phyloP scores from a whole-genome alignment of 768 basidiomycete genomes.

The Phanerochaete carnosa region DNA sequence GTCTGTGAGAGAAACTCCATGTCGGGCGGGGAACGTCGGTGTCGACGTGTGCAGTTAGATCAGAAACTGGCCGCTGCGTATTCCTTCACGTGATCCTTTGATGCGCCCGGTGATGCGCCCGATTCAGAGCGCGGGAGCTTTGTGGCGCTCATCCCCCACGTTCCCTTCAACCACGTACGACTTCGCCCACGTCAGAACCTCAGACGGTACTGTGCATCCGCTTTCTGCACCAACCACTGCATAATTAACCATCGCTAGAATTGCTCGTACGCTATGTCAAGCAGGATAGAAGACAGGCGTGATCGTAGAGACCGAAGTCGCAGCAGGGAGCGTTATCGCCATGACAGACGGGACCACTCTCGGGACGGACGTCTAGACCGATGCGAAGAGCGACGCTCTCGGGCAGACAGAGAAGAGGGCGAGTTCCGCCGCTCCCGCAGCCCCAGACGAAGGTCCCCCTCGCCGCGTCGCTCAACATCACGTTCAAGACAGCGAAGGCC shows the following conservation, averaged over 20 bases:
- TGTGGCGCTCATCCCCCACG: background rate
- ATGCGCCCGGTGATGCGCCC: background rate
- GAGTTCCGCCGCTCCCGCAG: constrained; percentile 23
- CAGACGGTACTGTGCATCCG: background rate
- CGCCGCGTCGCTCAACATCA: constrained; percentile 25
- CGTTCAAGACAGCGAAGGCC: background rate
- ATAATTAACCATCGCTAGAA: constrained; percentile 12
- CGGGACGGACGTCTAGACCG: background rate
- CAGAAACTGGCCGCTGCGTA: background rate
- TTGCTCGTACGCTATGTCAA: constrained; percentile 9
- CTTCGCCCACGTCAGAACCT: background rate
- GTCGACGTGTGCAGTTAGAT: background rate
- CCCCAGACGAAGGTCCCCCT: constrained; percentile 34
- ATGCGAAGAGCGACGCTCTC: background rate
- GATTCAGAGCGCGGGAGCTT: background rate
- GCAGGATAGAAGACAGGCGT: constrained; percentile 9
- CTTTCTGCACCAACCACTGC: background rate
- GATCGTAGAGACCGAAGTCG: constrained; percentile 3
- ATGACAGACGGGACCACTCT: constrained; percentile 5
- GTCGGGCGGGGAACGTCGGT: background rate
- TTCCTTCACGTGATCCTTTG: background rate
- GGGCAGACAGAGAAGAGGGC: constrained; percentile 8
- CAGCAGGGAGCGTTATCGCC: background rate
- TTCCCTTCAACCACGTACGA: background rate
- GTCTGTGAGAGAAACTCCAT: constrained; percentile 89